Evolutionary conservation across 192 early-diverging fungal genomes (phyloP).

Genomic region (Geranomyces variabilis): DNA sequence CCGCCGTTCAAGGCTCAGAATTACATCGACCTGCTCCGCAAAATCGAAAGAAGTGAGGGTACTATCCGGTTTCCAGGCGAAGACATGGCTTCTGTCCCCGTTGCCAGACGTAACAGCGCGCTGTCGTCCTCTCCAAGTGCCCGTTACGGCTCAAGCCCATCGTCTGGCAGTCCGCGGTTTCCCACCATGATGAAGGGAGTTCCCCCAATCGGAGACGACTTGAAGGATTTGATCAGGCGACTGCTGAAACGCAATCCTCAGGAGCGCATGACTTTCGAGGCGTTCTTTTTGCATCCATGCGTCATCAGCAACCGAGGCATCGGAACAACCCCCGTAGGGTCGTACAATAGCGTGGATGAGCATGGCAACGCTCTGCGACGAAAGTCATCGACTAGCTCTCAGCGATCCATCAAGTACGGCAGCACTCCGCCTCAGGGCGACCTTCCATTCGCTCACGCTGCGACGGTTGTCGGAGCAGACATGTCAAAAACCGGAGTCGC

Average conservation of each 20-base stretch:
- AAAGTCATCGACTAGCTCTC: conserved; percentile 19
- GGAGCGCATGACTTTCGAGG: conserved; percentile 91
- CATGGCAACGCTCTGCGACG: neutral
- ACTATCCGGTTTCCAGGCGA: conserved; percentile 86
- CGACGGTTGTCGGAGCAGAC: neutral
- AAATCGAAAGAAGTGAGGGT: conserved; percentile 86
- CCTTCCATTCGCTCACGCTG: conserved; percentile 15
- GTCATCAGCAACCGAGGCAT: conserved; percentile 28
- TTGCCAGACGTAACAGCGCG: neutral
- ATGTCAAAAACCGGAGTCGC: neutral
- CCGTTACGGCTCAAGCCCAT: conserved; percentile 21
- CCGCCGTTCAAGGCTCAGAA: conserved; percentile 93
- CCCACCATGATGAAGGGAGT: conserved; percentile 24
- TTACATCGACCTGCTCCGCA: conserved; percentile 87
- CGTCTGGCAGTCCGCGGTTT: conserved; percentile 38
- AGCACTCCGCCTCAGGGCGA: conserved; percentile 4
- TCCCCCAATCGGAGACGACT: conserved; percentile 62
- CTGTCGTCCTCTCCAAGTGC: conserved; percentile 17
- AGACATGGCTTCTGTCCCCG: conserved; percentile 3
- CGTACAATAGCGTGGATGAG: conserved; percentile 11
- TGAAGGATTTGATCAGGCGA: conserved; percentile 81
- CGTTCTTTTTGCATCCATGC: conserved; percentile 70
- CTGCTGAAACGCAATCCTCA: conserved; percentile 84
- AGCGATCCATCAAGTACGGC: neutral
- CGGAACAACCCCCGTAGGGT: neutral